Evolutionary conservation across 208 protist genomes (phyloP).

Genomic region (Trypanosoma platydactyli): DNA sequence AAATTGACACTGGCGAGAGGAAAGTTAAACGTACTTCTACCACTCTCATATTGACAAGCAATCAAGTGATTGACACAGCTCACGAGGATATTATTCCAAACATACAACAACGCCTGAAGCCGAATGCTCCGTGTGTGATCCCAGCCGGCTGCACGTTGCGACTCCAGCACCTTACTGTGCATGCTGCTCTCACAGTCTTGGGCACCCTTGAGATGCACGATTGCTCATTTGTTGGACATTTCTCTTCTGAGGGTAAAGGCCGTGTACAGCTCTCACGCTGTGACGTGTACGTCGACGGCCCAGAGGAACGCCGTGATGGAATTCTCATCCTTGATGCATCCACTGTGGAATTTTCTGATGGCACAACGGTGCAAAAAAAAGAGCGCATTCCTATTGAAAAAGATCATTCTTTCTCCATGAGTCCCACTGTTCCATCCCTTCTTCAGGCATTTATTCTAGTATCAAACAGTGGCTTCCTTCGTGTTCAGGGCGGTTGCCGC

Average conservation of each 20-base stretch:
- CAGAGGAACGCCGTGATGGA: slow-evolving; percentile 41
- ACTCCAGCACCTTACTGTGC: slow-evolving; percentile 45
- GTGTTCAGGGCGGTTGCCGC: slow-evolving; percentile 34
- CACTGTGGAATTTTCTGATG: slow-evolving; percentile 44
- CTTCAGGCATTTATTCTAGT: slow-evolving; percentile 59
- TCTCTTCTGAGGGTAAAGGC: slow-evolving; percentile 46
- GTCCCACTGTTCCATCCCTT: neutral
- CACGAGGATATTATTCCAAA: slow-evolving; percentile 9
- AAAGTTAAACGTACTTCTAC: neutral
- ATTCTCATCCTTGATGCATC: slow-evolving; percentile 62
- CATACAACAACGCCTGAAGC: neutral
- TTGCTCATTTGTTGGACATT: slow-evolving; percentile 60
- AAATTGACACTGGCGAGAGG: neutral
- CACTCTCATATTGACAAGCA: slow-evolving; percentile 7
- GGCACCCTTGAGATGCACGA: slow-evolving; percentile 50
- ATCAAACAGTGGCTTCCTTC: slow-evolving; percentile 62
- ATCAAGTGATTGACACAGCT: neutral
- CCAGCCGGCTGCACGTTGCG: slow-evolving; percentile 42
- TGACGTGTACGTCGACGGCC: slow-evolving; percentile 40
- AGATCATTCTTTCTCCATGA: neutral
- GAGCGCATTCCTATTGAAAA: slow-evolving; percentile 6
- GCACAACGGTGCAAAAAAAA: slow-evolving; percentile 32
- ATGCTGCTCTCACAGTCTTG: slow-evolving; percentile 55
- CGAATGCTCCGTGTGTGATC: slow-evolving; percentile 32
- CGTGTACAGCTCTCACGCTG: slow-evolving; percentile 36